These are phyloP conservation scores for Trypanosoma scelopori DNA, from an alignment of 208 protist species.

Conservation along the genomic window DNA sequence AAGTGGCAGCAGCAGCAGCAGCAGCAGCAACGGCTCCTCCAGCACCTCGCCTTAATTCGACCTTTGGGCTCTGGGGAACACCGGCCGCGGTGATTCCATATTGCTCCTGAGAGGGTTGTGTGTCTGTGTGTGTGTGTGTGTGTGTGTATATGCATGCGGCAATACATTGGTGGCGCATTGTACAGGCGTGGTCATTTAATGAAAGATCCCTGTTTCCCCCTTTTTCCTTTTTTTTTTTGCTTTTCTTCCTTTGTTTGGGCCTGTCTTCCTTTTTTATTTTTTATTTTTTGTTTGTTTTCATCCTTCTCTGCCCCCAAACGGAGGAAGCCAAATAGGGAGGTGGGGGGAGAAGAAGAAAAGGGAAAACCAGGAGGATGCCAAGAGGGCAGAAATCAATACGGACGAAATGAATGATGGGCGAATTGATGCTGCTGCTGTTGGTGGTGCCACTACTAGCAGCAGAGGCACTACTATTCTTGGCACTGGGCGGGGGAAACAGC, in stretches of 20 bases:
- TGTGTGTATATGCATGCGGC: background rate
- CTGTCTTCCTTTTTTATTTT: background rate
- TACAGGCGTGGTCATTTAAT: no score
- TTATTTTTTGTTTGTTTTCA: no score
- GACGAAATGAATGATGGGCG: background rate
- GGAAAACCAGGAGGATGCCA: no score
- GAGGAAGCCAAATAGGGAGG: no score
- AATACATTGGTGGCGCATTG: no score
- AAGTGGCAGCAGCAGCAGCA: constrained; percentile 30
- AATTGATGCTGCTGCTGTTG: background rate
- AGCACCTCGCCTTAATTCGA: background rate
- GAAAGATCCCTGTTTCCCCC: background rate
- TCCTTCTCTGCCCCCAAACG: no score
- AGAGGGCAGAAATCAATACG: no score
- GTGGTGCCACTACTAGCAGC: no score
- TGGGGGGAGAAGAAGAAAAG: no score
- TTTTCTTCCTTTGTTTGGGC: background rate
- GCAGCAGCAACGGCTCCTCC: constrained; percentile 44
- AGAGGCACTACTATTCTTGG: background rate
- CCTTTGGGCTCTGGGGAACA: background rate
- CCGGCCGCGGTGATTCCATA: background rate
- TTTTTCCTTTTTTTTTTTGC: background rate
- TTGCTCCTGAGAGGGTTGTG: background rate
- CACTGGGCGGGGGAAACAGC: background rate
- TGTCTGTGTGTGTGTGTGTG: background rate